Base-by-base conservation (phyloP, 257 asterid species). In the Solanum acaule region DNA sequence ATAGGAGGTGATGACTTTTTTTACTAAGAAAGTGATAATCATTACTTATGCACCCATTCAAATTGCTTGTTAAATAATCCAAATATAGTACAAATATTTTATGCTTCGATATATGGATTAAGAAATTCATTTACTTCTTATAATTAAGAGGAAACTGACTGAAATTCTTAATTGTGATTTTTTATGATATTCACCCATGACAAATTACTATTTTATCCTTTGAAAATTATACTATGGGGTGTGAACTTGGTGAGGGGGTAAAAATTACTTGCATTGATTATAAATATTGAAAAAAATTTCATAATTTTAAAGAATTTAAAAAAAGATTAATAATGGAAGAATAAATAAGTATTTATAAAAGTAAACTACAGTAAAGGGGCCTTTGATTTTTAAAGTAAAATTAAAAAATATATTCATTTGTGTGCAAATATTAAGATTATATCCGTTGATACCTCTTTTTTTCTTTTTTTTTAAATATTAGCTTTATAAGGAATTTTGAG, bases 61-160 rank as follows among this genome's bases (percentile, higher is more conserved):
- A 68, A 27, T 89, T 70, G 85, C 86, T 81, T 81, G 70, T 89
- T 87, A 27, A 59, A 82, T 18, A 38, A 65, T 83, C 73, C 65
- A 70, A 83, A 56, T 25, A 23, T 87, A 23, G 37, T 29, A 27
- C 11, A 63, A 59, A 59, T 59, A 59, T 59, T 59, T 59, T 56
- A 56, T 18, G 8, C 31, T 63, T 63, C 31, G 71, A 63, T n/a
- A 63, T n/a, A 61, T 61, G 8, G 23, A 61, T 20, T 63, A n/a
- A 4, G 76, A 13, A 68, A 56, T 7, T 56, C 65, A 56, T 18
- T 56, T 20, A 59, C 25, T 59, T 59, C 67, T 20, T 59, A 1
- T 18, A 59, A 20, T 20, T 7, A 59, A 7, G 67, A 49, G 61
- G 61, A 49, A 49, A 14, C 18, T 15, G 22, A 49, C n/a, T 20